These are phyloP conservation scores for Penicillium desertorum DNA, from an alignment of 495 filamentous ascomycete species.

Conservation along the genomic window DNA sequence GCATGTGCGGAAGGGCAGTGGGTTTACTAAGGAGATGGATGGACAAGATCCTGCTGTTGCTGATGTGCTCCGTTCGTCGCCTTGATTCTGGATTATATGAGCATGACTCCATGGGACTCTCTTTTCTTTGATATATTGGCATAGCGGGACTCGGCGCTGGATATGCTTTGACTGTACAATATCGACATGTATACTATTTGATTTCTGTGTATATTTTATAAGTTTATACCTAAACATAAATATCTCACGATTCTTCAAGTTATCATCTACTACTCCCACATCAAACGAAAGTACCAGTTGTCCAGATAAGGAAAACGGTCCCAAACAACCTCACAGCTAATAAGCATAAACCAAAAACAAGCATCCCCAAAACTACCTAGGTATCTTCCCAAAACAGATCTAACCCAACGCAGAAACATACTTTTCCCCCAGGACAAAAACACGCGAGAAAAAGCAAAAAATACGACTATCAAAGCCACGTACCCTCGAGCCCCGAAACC, in stretches of 20 bases:
- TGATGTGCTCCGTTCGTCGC: conserved; percentile 20
- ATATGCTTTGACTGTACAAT: conserved; percentile 9
- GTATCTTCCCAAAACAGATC: not conserved
- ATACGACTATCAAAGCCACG: conserved; percentile 9
- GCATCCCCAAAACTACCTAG: not conserved
- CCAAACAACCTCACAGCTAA: not conserved
- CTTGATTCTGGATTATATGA: conserved; percentile 3
- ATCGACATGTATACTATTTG: conserved; percentile 8
- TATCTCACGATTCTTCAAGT: not conserved
- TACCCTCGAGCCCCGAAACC: conserved; percentile 12
- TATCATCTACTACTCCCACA: not conserved
- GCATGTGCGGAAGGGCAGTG: conserved; percentile 37
- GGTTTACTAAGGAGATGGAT: conserved; percentile 20
- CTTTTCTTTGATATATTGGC: conserved; percentile 9
- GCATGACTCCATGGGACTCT: not conserved
- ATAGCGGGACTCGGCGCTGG: conserved; percentile 16
- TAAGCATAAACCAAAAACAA: not conserved
- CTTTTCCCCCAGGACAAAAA: not conserved
- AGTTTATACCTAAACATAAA: not conserved
- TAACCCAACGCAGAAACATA: too few relatives aligned
- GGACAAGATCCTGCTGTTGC: conserved; percentile 18
- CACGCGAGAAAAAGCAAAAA: conserved; percentile 10
- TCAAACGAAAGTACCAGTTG: not conserved
- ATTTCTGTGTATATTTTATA: not conserved
- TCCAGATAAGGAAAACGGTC: not conserved